A percentile compares a stretch with the other conserved stretches of the same genome.
Conservation (phyloP, 306 rosid species). For the Lupinus albus region DNA sequence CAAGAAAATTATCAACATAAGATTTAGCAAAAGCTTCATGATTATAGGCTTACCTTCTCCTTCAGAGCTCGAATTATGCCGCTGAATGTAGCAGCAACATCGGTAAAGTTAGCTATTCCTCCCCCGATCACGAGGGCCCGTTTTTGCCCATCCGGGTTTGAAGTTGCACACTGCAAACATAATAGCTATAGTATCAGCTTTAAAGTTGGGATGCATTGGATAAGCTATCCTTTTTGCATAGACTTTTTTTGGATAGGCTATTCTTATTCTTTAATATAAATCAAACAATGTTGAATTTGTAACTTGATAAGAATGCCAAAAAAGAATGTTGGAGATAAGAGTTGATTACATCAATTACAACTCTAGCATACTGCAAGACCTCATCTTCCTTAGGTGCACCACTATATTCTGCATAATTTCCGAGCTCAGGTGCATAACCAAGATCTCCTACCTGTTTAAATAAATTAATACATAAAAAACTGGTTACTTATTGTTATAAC, state of each 20-base stretch:
- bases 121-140: slow-evolving; percentile 95
- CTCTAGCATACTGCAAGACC: slow-evolving; percentile 96
- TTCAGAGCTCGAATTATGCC: slow-evolving; percentile 89
- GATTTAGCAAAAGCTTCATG: neutral
- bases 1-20: slow-evolving; percentile 10
- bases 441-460: slow-evolving; percentile 87
- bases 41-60: slow-evolving; percentile 70
- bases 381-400: slow-evolving; percentile 98
- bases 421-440: slow-evolving; percentile 92
- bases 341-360: slow-evolving; percentile 81
- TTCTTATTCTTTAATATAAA: neutral
- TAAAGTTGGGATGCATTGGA: slow-evolving; percentile 15
- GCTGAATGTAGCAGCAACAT: slow-evolving; percentile 93
- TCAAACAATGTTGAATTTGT: slow-evolving; percentile 1
- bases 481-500: neutral
- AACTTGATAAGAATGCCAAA: neutral
- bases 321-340: slow-evolving; percentile 31
- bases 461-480: slow-evolving; percentile 16
- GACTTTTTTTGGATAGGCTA: neutral
- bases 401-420: slow-evolving; percentile 96
- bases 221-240: neutral
- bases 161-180: slow-evolving; percentile 76
- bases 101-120: slow-evolving; percentile 96
- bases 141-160: slow-evolving; percentile 79
- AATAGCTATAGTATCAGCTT: slow-evolving; percentile 15